Base-by-base conservation (phyloP, 2,329 filamentous ascomycete species). In the Verticillium longisporum region DNA sequence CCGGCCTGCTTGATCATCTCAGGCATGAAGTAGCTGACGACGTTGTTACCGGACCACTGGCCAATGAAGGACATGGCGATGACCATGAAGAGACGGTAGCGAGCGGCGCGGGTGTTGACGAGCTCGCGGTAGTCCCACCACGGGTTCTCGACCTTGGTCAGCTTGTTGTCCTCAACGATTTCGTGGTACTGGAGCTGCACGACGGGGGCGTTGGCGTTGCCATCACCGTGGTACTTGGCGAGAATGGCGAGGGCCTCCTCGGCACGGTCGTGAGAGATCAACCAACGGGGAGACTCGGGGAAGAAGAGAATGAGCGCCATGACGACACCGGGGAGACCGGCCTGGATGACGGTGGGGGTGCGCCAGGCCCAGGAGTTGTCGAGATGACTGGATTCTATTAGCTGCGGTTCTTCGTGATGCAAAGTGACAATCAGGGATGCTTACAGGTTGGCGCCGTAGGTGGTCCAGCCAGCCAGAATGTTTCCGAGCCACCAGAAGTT, bases 231-330 rank as follows among this genome's bases (percentile, higher is more conserved):
- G 66, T 83, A 88, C 64, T 83, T 84, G 18, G 80, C 78, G 62
- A 89, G 77, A 18, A 84, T 80, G 10, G 77, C 76, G 14, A 82
- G 73, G 1, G 83, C 84, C 64, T 87, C 78, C 26, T 86, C 83
- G 13, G 78, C 74, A 32, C 82, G 78, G 63, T 84, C 80, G 63
- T 87, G 78, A 72, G 34, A 77, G 68, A 93, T 90, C 37, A 94
- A 83, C 89, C 90, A 93, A 60, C 88, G 81, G 6, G 84, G 84
- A 2, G 80, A 85, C 73, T 94, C 90, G 0, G 89, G 90, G 77
- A 94, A 92, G 31, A 80, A 65, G 31, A 81, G 67, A 64, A 94
- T 93, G 59, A 91, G 79, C 0, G 83, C 53, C 53, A 81, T 74
- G 50, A 86, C 80, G 9, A 86, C 65, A 1, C 70, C 60, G n/a